These are phyloP conservation scores for Theobroma cacao DNA, from an alignment of 345 rosid species.

Conservation along the genomic window DNA sequence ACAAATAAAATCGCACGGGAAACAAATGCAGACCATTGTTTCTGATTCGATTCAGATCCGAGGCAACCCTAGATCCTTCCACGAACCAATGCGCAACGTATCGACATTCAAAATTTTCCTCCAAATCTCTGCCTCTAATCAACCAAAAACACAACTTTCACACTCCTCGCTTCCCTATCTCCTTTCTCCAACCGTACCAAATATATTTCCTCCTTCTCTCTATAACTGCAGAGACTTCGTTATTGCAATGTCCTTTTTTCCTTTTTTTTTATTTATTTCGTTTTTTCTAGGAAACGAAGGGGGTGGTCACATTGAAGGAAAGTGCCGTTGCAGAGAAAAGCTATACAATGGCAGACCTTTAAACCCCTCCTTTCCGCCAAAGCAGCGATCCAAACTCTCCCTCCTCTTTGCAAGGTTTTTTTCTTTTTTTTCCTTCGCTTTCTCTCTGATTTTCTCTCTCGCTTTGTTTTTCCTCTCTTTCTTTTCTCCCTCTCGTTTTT, in stretches of 20 bases:
- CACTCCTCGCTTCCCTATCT: neutral
- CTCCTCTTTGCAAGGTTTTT: neutral
- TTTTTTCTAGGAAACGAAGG: slow-evolving; percentile 12
- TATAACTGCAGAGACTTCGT: neutral
- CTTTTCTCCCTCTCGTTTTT: neutral
- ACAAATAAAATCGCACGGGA: neutral
- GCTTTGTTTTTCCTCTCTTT: neutral
- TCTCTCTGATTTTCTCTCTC: slow-evolving; percentile 25
- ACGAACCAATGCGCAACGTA: slow-evolving; percentile 11
- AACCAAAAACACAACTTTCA: neutral
- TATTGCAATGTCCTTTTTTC: neutral
- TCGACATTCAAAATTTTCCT: slow-evolving; percentile 6
- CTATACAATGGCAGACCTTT: slow-evolving; percentile 11
- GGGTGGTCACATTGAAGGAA: slow-evolving; percentile 6
- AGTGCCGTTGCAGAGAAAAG: neutral
- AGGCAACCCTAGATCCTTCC: slow-evolving; percentile 26
- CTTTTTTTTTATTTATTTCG: neutral
- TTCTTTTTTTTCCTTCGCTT: slow-evolving; percentile 18
- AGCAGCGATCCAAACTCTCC: neutral
- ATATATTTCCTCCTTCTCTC: neutral
- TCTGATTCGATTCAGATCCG: slow-evolving; percentile 27
- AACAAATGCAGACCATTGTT: slow-evolving; percentile 32
- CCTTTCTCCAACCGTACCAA: neutral
- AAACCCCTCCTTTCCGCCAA: slow-evolving; percentile 4
- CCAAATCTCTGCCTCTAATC: slow-evolving; percentile 8